Evolutionary conservation across 352 stramenopile species (phyloP).

Genomic region (Phytophthora sansomeana): DNA sequence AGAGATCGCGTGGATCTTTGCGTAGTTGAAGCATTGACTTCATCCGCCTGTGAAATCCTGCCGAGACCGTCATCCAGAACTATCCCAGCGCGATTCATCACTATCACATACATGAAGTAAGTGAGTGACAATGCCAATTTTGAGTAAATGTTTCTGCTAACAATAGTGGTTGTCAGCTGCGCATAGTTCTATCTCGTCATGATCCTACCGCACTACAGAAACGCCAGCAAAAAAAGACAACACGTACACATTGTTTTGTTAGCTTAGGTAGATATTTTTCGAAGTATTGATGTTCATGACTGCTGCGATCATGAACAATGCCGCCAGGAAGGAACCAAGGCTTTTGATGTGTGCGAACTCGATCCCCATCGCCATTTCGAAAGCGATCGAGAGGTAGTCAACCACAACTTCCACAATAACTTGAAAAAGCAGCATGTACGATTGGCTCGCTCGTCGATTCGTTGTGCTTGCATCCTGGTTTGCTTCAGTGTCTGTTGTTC

Average conservation of each 20-base stretch:
- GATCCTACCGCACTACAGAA: too few relatives aligned
- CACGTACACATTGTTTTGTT: not conserved
- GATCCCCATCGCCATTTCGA: constrained; percentile 20
- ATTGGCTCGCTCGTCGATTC: not conserved
- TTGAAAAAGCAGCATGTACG: constrained; percentile 11
- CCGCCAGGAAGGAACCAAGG: constrained; percentile 20
- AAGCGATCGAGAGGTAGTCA: constrained; percentile 19
- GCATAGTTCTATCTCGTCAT: not conserved
- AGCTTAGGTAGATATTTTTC: constrained; percentile 27
- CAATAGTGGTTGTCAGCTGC: not conserved
- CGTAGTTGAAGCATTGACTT: not conserved
- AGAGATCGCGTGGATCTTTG: not conserved
- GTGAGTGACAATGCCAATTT: not conserved
- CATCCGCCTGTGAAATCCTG: not conserved
- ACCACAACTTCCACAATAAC: not conserved
- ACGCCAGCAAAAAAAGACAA: not conserved
- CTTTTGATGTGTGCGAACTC: constrained; percentile 20
- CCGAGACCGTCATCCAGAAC: not conserved
- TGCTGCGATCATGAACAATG: constrained; percentile 11
- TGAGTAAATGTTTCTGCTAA: not conserved
- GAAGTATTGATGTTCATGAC: constrained; percentile 38
- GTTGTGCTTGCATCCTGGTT: not conserved
- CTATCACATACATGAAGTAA: not conserved
- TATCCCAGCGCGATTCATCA: not conserved
- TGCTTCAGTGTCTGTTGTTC: not conserved